A percentile compares a stretch with the other conserved stretches of the same genome.
Evolutionary conservation across 2,329 filamentous ascomycete species (phyloP).

Genomic region (Mycogone perniciosa): DNA sequence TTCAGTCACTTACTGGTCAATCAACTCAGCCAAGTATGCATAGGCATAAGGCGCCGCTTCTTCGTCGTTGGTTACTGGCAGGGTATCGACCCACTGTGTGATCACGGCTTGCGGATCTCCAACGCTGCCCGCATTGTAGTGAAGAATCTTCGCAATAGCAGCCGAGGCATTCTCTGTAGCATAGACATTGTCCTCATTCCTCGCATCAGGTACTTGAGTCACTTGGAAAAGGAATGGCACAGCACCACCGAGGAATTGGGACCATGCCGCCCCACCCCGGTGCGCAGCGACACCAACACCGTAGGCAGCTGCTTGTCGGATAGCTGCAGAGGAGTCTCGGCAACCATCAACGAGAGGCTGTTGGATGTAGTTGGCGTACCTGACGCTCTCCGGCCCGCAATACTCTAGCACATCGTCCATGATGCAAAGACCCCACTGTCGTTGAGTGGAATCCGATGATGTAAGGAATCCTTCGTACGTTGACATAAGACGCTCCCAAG

Average conservation of each 20-base stretch:
- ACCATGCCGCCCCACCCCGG: conserved; percentile 80
- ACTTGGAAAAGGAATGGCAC: conserved; percentile 80
- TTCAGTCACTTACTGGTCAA: conserved; percentile 72
- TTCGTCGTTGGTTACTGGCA: conserved; percentile 91
- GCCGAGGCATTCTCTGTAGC: conserved; percentile 97
- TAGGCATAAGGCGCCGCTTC: conserved; percentile 97
- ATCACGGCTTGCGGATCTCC: conserved; percentile 69
- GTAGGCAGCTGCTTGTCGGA: conserved; percentile 92
- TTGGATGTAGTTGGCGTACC: conserved; percentile 79
- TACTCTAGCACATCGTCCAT: conserved; percentile 98
- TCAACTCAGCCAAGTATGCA: conserved; percentile 81
- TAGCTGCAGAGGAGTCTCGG: conserved; percentile 78
- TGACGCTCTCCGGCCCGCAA: conserved; percentile 81
- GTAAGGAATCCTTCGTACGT: conserved; percentile 83
- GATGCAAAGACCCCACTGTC: conserved; percentile 98
- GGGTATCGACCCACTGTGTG: conserved; percentile 80
- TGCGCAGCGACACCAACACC: conserved; percentile 94
- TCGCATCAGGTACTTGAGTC: conserved; percentile 71
- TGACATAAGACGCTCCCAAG: conserved; percentile 79
- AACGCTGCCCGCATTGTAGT: conserved; percentile 77
- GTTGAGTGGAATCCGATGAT: conserved; percentile 77
- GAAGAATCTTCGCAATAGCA: conserved; percentile 92
- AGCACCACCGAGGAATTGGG: conserved; percentile 75
- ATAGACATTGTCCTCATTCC: conserved; percentile 89
- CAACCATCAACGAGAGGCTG: conserved; percentile 82